Base-by-base conservation (phyloP, 2,329 filamentous ascomycete species). In the Ceratocystis alfenasii region DNA sequence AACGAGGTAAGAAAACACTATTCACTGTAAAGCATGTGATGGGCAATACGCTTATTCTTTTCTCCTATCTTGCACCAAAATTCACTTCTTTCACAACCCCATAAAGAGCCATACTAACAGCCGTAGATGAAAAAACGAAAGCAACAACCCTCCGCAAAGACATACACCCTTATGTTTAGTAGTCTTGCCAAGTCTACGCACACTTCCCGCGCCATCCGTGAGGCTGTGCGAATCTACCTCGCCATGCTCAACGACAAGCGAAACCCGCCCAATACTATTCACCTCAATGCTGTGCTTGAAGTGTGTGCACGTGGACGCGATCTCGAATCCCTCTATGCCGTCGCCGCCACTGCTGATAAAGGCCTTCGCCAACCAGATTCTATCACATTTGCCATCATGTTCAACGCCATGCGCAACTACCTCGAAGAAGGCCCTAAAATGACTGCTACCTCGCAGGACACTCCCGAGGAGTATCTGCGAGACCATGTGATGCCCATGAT, bases 81-180 rank as follows among this genome's bases (percentile, higher is more conserved):
- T 33, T 50, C 20, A 33, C 10, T 22, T 50, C 48, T 48, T n/a
- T 36, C 12, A 17, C 30, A 66, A 72, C 65, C 46, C 60, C 62
- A 17, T 64, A 15, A 67, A 62, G 68, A 61, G 69, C 3, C 71
- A 64, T 71, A 22, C n/a, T 67, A 65, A 36, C 57, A 62, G 46
- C 5, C 53, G 57, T 57, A 90, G 88, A 97, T 99, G 93, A 99
- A 97, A 78, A 97, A 97, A 77, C 83, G 91, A 68, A 87, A 81
- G 4, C 88, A 95, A 71, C 79, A 82, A 30, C 93, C 94, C 0
- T 93, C 92, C 73, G 82, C 84, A 2, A 83, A 87, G 71, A 96
- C 94, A 0, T 96, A 89, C 73, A 94, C 89, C 20, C 86, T 89
- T 67, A 82, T 97, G 67, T 85, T 99, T 70, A 80, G 83, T 63